phyloP scores from a whole-genome alignment of 2,329 filamentous ascomycete species.

The Colletotrichum cordylinicola region DNA sequence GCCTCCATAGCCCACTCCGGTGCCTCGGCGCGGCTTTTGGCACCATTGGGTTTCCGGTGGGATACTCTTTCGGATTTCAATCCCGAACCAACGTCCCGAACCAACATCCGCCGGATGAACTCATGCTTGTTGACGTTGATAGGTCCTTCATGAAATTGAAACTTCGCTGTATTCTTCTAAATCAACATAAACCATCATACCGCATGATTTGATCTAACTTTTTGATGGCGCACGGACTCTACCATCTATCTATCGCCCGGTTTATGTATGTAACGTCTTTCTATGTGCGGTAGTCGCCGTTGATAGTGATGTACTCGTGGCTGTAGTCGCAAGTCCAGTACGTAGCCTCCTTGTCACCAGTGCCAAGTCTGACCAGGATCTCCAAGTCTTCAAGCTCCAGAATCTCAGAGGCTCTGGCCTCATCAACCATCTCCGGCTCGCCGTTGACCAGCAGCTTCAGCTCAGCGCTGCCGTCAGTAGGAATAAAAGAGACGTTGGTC shows the following conservation, averaged over 20 bases:
- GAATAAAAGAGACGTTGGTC: slow-evolving; percentile 81
- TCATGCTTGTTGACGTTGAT: not conserved
- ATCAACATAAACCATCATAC: not conserved
- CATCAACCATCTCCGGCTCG: slow-evolving; percentile 81
- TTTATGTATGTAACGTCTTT: not conserved
- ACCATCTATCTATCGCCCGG: not conserved
- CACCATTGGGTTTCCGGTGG: not conserved
- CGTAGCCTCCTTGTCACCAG: slow-evolving; percentile 70
- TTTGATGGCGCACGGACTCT: not conserved
- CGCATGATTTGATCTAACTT: not conserved
- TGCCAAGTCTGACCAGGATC: slow-evolving; percentile 76
- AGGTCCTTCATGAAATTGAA: not conserved
- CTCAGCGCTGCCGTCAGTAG: slow-evolving; percentile 77
- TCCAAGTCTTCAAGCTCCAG: slow-evolving; percentile 80
- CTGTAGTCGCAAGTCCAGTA: slow-evolving; percentile 91
- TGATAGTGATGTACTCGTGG: slow-evolving; percentile 78
- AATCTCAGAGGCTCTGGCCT: slow-evolving; percentile 78
- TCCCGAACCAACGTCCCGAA: not conserved
- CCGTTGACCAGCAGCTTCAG: slow-evolving; percentile 79
- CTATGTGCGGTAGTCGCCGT: slow-evolving; percentile 69
- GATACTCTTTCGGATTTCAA: not conserved
- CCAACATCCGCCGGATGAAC: not conserved
- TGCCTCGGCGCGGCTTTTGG: slow-evolving; percentile 15
- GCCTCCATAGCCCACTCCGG: not conserved
- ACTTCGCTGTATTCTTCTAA: not conserved